Evolutionary conservation across 306 rosid genomes (phyloP).

Genomic region (Myrica gale): DNA sequence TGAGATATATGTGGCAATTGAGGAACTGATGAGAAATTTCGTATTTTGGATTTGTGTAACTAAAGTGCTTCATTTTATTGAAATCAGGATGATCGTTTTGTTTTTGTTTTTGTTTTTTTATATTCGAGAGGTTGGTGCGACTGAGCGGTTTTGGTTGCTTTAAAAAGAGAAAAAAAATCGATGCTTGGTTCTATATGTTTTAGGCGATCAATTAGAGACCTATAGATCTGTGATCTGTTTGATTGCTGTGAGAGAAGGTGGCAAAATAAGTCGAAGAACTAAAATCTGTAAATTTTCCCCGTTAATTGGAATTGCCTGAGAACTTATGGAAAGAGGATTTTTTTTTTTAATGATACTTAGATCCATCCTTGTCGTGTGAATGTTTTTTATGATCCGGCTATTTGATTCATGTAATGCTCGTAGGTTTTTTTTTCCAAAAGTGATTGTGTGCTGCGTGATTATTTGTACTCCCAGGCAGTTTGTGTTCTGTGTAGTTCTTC

Average conservation of each 20-base stretch:
- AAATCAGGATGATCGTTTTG: neutral
- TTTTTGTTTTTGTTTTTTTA: neutral
- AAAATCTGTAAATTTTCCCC: neutral
- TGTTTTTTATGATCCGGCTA: neutral
- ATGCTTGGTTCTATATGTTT: neutral
- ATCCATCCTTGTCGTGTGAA: neutral
- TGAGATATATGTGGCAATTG: conserved; percentile 11
- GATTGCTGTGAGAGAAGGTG: neutral
- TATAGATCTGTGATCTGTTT: neutral
- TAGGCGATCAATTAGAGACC: neutral
- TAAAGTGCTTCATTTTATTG: neutral
- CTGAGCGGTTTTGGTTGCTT: neutral
- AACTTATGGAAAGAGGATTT: neutral
- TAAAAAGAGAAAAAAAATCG: neutral
- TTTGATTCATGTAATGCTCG: neutral
- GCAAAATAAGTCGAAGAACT: neutral
- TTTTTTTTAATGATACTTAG: neutral
- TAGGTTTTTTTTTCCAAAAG: neutral
- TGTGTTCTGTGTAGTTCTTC: too few species aligned
- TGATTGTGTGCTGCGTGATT: neutral
- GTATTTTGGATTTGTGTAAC: neutral
- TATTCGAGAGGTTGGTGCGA: neutral
- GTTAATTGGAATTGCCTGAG: neutral
- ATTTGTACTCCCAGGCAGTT: neutral
- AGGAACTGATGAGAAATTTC: neutral